These are phyloP conservation scores for Penicillium palitans DNA, from an alignment of 2,329 filamentous ascomycete genomes.

Conservation along the genomic window DNA sequence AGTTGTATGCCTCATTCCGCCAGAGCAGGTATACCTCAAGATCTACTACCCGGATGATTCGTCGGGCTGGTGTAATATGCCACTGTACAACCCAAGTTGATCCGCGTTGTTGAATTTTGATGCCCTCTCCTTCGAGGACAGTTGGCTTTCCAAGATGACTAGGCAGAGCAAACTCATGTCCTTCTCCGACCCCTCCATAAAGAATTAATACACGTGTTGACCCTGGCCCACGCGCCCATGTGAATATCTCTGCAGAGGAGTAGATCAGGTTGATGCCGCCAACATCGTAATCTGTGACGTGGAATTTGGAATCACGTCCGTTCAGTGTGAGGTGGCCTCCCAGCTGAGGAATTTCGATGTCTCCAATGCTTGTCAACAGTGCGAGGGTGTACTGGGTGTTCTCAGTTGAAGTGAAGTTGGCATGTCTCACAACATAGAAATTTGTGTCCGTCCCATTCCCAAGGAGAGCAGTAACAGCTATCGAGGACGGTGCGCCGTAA, in stretches of 20 bases:
- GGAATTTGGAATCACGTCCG: constrained; percentile 35
- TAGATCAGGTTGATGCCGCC: constrained; percentile 28
- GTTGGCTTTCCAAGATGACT: constrained; percentile 16
- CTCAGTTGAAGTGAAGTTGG: constrained; percentile 16
- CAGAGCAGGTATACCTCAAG: constrained; percentile 30
- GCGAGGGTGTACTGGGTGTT: constrained; percentile 13
- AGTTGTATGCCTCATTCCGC: constrained; percentile 34
- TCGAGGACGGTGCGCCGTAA: constrained; percentile 9
- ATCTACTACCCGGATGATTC: constrained; percentile 24
- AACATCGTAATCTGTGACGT: constrained; percentile 33
- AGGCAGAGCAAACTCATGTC: constrained; percentile 29
- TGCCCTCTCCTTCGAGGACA: constrained; percentile 7
- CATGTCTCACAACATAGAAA: constrained; percentile 17
- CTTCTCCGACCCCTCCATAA: constrained; percentile 31
- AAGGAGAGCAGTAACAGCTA: constrained; percentile 15
- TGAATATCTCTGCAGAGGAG: constrained; percentile 35
- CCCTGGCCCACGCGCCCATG: constrained; percentile 21
- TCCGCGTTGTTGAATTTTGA: constrained; percentile 1
- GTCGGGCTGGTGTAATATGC: constrained; percentile 10
- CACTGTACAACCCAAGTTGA: constrained; percentile 17
- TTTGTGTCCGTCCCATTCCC: constrained; percentile 12
- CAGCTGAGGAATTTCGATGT: constrained; percentile 30
- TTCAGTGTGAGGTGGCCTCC: constrained; percentile 24
- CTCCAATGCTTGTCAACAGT: constrained; percentile 26
- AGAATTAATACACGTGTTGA: constrained; percentile 27